Percentiles rank a stretch among this genome's conserved stretches.
Conservation (phyloP, 208 protist genomes). For the Naegleria gruberi region DNA sequence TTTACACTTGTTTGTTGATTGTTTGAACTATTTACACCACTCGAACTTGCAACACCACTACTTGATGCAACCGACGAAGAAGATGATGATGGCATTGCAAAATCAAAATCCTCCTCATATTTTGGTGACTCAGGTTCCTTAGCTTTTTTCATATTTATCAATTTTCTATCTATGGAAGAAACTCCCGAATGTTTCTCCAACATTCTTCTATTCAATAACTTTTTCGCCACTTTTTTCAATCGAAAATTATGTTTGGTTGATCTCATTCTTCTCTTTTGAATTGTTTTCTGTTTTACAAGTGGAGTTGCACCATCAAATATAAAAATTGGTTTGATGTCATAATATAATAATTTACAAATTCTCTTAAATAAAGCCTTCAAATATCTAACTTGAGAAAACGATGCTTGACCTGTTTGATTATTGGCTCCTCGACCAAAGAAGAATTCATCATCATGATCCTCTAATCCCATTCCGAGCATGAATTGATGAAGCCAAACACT, state of each 20-base stretch:
- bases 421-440: background rate
- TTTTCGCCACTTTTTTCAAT: background rate
- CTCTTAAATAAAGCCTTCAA: conserved; percentile 22
- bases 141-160: background rate
- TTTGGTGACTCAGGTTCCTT: background rate
- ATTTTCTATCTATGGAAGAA: background rate
- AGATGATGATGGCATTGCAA: background rate
- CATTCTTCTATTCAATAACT: background rate
- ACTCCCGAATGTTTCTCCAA: background rate
- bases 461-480: background rate
- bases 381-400: background rate
- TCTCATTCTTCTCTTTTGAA: conserved; percentile 16
- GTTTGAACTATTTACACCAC: no score
- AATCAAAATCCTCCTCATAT: background rate
- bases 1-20: background rate
- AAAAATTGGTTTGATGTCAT: conserved; percentile 31
- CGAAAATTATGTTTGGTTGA: background rate
- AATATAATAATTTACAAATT: conserved; percentile 32
- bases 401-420: background rate
- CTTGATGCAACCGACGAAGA: no score
- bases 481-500: conserved; percentile 32
- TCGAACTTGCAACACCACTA: background rate
- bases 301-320: conserved; percentile 35
- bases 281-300: conserved; percentile 22
- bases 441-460: conserved; percentile 20